These are phyloP conservation scores for Prunus yedoensis DNA, from an alignment of 331 rosid species.

Conservation along the genomic window DNA sequence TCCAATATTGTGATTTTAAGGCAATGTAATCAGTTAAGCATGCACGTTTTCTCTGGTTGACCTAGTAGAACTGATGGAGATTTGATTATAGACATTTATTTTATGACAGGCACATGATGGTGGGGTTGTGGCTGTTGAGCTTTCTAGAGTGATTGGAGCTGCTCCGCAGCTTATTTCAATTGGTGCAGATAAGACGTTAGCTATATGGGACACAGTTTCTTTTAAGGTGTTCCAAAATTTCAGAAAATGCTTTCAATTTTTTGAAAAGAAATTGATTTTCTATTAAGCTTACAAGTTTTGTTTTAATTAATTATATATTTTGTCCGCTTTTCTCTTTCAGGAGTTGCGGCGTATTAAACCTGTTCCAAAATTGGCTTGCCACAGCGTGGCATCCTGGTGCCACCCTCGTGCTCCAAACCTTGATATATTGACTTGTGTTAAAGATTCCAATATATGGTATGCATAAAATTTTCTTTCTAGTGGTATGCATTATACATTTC, in stretches of 20 bases:
- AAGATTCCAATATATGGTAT: conserved; percentile 98
- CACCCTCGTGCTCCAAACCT: conserved; percentile 99
- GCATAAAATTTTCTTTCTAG: conserved; percentile 18
- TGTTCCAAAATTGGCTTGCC: conserved; percentile 94
- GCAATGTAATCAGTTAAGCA: neutral
- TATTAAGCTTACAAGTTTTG: conserved; percentile 18
- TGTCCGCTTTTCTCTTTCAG: conserved; percentile 39
- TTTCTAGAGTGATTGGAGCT: conserved; percentile 92
- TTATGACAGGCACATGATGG: conserved; percentile 92
- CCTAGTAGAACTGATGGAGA: neutral
- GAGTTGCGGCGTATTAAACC: conserved; percentile 97
- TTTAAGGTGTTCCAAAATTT: conserved; percentile 63
- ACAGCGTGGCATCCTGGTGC: conserved; percentile 98
- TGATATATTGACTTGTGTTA: conserved; percentile 93
- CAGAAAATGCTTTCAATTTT: conserved; percentile 9
- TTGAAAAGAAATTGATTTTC: conserved; percentile 4
- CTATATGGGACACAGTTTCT: conserved; percentile 95
- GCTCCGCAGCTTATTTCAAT: conserved; percentile 98
- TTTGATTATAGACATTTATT: conserved; percentile 5
- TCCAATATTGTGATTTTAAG: conserved; percentile 5
- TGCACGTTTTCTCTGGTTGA: conserved; percentile 23
- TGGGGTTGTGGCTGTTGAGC: conserved; percentile 97
- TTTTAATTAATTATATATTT: neutral
- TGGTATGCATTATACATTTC: neutral
- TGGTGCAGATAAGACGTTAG: conserved; percentile 98